Evolutionary conservation across 495 filamentous ascomycete genomes (phyloP).

Genomic region (Aspergillus sclerotiicarbonarius): DNA sequence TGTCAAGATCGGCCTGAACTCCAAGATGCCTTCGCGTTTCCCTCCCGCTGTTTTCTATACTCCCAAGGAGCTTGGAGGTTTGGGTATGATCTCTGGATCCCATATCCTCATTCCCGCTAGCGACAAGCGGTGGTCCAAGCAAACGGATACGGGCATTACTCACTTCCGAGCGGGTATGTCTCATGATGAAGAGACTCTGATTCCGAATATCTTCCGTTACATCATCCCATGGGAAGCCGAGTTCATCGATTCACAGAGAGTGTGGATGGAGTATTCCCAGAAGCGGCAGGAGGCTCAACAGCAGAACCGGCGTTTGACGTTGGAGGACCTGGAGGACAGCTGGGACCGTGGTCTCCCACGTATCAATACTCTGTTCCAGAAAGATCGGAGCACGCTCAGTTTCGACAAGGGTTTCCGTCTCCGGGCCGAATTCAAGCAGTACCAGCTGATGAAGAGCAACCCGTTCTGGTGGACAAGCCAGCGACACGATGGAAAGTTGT

Average conservation of each 20-base stretch:
- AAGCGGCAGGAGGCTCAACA: conserved; percentile 97
- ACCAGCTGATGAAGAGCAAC: conserved; percentile 99
- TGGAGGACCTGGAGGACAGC: conserved; percentile 97
- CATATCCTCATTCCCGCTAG: conserved; percentile 98
- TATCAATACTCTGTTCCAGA: conserved; percentile 99
- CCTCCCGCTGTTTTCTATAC: conserved; percentile 99
- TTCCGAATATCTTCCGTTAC: conserved; percentile 99
- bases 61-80: conserved; percentile 94
- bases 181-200: conserved; percentile 95
- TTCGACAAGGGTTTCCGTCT: conserved; percentile 99
- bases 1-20: conserved; percentile 98
- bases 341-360: conserved; percentile 98
- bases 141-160: conserved; percentile 95
- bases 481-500: conserved; percentile 95
- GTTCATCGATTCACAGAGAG: conserved; percentile 97
- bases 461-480: conserved; percentile 99
- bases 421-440: conserved; percentile 95
- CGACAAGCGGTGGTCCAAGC: conserved; percentile 97
- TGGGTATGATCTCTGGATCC: conserved; percentile 98
- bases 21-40: conserved; percentile 99
- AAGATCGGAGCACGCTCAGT: conserved; percentile 93
- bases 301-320: conserved; percentile 89
- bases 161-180: conserved; percentile 99
- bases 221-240: conserved; percentile 99
- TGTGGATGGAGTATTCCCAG: conserved; percentile 99